phyloP scores from a whole-genome alignment of 2,329 filamentous ascomycete genomes.

The Metarhizium anisopliae region DNA sequence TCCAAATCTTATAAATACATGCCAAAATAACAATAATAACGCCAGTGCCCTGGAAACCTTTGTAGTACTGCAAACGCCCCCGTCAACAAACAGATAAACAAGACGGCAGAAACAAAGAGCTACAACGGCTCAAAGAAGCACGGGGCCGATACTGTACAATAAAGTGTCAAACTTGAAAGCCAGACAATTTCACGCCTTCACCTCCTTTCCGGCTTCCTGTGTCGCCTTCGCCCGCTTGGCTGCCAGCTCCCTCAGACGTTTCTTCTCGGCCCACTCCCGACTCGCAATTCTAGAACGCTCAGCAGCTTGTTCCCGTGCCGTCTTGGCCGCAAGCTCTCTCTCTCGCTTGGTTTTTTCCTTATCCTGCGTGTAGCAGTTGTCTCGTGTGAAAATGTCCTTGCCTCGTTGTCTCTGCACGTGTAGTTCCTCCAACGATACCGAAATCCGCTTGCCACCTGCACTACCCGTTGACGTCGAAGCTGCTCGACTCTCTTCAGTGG shows the following conservation, averaged over 20 bases:
- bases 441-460: slow-evolving; percentile 34
- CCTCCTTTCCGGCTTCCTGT: neutral
- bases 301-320: slow-evolving; percentile 50
- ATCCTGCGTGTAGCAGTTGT: slow-evolving; percentile 37
- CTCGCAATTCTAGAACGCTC: slow-evolving; percentile 50
- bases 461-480: slow-evolving; percentile 38
- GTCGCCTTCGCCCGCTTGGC: slow-evolving; percentile 10
- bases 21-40: neutral
- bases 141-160: neutral
- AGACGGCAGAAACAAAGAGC: neutral
- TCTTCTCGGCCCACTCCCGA: slow-evolving; percentile 54
- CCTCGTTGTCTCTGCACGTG: slow-evolving; percentile 43
- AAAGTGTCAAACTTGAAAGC: neutral
- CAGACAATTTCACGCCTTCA: neutral
- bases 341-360: slow-evolving; percentile 45
- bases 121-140: neutral
- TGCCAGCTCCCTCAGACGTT: slow-evolving; percentile 31
- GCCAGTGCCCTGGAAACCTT: too few species aligned
- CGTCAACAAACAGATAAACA: neutral
- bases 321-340: slow-evolving; percentile 43
- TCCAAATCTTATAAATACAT: slow-evolving; percentile 1
- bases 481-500: slow-evolving; percentile 25
- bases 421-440: slow-evolving; percentile 40
- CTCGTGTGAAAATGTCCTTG: slow-evolving; percentile 43
- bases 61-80: neutral